These are phyloP conservation scores for Kurtzmaniella quercitrusa DNA, from an alignment of 1,139 yeast genomes.

Conservation along the genomic window DNA sequence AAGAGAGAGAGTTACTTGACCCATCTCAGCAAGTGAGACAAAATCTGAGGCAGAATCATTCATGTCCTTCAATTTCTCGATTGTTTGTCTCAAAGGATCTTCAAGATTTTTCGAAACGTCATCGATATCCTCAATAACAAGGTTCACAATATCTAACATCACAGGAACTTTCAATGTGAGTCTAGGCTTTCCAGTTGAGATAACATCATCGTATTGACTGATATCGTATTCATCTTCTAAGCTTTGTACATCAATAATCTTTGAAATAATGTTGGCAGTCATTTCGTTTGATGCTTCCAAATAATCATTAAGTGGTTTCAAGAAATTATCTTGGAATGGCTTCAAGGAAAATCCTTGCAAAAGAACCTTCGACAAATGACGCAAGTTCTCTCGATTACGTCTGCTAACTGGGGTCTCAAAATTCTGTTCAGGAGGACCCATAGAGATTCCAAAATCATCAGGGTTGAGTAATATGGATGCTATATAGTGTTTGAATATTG, in stretches of 20 bases:
- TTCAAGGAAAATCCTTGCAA: slow-evolving; percentile 64
- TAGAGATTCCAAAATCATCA: slow-evolving; percentile 51
- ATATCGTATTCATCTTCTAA: slow-evolving; percentile 60
- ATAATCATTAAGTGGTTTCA: slow-evolving; percentile 79
- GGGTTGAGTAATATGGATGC: slow-evolving; percentile 67
- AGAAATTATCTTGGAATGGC: slow-evolving; percentile 66
- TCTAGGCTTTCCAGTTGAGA: slow-evolving; percentile 61
- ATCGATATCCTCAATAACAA: slow-evolving; percentile 52
- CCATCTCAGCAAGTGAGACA: slow-evolving; percentile 39
- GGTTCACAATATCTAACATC: slow-evolving; percentile 57
- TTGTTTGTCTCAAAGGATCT: slow-evolving; percentile 53
- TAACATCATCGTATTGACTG: slow-evolving; percentile 68
- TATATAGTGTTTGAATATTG: slow-evolving; percentile 60
- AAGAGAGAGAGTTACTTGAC: slow-evolving; percentile 35
- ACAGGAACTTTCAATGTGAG: slow-evolving; percentile 62
- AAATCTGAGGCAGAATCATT: slow-evolving; percentile 36
- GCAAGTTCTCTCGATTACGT: slow-evolving; percentile 45
- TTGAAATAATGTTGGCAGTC: slow-evolving; percentile 39
- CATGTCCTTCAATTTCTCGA: slow-evolving; percentile 27
- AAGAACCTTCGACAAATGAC: slow-evolving; percentile 55
- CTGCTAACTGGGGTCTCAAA: background rate
- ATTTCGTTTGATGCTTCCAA: slow-evolving; percentile 48
- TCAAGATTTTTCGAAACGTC: slow-evolving; percentile 44
- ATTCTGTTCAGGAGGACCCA: background rate
- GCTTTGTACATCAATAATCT: slow-evolving; percentile 52